phyloP scores from a whole-genome alignment of 1,139 yeast genomes.

The Chernovozyma sophiae-reginae region DNA sequence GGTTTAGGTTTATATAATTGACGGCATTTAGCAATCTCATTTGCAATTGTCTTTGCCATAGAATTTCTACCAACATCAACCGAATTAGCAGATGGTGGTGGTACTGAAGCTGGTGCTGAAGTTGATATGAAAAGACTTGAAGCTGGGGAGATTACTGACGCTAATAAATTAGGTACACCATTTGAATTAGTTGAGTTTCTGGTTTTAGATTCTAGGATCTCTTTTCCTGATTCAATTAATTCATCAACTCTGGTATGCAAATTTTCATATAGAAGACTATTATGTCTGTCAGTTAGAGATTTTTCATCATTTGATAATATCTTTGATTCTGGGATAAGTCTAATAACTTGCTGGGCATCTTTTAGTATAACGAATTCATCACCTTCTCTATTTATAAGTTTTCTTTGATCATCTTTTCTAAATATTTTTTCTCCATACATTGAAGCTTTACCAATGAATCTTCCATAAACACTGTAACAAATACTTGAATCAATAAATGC shows the following conservation, averaged over 20 bases:
- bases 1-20: constrained; percentile 15
- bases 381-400: constrained; percentile 29
- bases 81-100: too few relatives aligned
- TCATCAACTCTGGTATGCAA: constrained; percentile 26
- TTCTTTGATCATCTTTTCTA: constrained; percentile 10
- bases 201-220: constrained; percentile 12
- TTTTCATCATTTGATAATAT: constrained; percentile 3
- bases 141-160: not conserved
- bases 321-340: constrained; percentile 25
- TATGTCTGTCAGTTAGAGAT: not conserved
- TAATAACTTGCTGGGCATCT: constrained; percentile 25
- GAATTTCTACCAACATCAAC: too few relatives aligned
- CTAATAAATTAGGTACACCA: not conserved
- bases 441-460: constrained; percentile 39
- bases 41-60: constrained; percentile 14
- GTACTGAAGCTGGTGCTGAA: not conserved
- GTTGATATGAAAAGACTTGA: too few relatives aligned
- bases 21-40: constrained; percentile 16
- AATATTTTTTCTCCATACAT: constrained; percentile 15
- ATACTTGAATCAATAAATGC: constrained; percentile 28
- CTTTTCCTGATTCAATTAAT: constrained; percentile 20
- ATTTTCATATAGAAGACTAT: constrained; percentile 17
- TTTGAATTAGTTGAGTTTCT: too few relatives aligned
- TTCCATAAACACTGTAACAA: constrained; percentile 34
- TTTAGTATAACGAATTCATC: constrained; percentile 42